These are phyloP conservation scores for Fusarium buharicum DNA, from an alignment of 2,329 filamentous ascomycete species.

Conservation along the genomic window DNA sequence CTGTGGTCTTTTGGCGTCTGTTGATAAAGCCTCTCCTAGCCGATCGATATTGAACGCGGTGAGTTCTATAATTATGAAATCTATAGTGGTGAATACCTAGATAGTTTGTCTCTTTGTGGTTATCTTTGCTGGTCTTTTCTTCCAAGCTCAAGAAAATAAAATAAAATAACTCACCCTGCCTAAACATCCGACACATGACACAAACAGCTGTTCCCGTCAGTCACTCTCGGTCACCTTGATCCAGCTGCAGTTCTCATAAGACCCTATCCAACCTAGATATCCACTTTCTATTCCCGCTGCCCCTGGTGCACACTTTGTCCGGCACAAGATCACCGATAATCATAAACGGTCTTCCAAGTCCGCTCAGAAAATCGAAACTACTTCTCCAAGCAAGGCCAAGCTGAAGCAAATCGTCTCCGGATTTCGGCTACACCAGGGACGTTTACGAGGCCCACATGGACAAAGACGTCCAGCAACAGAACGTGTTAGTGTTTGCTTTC, in stretches of 20 bases:
- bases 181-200: constrained; percentile 8
- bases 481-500: constrained; percentile 2
- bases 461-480: constrained; percentile 20
- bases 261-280: constrained; percentile 35
- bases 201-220: constrained; percentile 27
- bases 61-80: background rate
- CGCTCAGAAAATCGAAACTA: constrained; percentile 15
- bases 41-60: background rate
- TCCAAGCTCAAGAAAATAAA: no score
- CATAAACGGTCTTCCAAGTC: constrained; percentile 34
- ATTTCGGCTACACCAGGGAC: constrained; percentile 39
- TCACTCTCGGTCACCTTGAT: constrained; percentile 35
- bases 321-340: constrained; percentile 43
- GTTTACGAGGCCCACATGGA: constrained; percentile 23
- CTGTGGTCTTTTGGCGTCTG: background rate
- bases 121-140: background rate
- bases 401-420: constrained; percentile 35
- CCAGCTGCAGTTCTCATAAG: constrained; percentile 23
- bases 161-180: background rate
- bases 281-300: constrained; percentile 18
- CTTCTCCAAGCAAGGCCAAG: constrained; percentile 9
- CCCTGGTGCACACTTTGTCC: constrained; percentile 1
- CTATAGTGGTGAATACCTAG: background rate
- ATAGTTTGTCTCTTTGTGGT: background rate
- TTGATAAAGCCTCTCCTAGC: constrained; percentile 26